Evolutionary conservation across 345 rosid species (phyloP), one percentile per base, ranked within the genome.

Genomic region (Litchi chinensis): DNA sequence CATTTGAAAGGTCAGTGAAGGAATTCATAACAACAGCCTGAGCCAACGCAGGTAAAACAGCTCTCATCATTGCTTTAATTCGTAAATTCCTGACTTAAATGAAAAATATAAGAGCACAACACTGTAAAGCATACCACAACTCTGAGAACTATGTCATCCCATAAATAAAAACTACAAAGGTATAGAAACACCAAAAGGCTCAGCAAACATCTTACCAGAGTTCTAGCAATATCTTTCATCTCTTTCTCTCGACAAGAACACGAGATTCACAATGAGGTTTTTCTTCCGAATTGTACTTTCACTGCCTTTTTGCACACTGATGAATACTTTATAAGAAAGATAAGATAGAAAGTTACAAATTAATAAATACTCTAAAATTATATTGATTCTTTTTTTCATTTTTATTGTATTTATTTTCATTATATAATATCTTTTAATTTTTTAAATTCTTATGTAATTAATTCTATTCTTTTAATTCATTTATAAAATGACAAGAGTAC

Each of bases 31-130:
- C 92, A 56, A 95, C 78, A 70, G 97, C 97, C 84, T 89, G 92
- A 77, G 97, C 98, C 64, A 95, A 76, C 76, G 98, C 97, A 78
- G 98, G 98, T 57, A 95, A 87, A 82, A 95, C 76, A 60, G 98
- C 91, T 84, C 88, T 90, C 90, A 95, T 88, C 98, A 93, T 89
- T 76, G 98, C 98, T 71, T 97, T 97, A 87, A 93, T 95, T 74
- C 98, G 87, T 75, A 95, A 82, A 86, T 95, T 95, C 84, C 95
- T 92, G 73, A 90, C 90, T 95, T 93, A 70, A 68, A 78, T 63
- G 74, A 18, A 56, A 54, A 65, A 76, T 3, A 60, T 39, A 56
- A 40, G 57, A 68, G 28, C 74, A 57, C 11, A 67, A 68, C 60
- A 68, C 76, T 69, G 74, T 54, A 64, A 56, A 76, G 46, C 41